Percentiles rank a stretch among this genome's conserved stretches.
phyloP scores from a whole-genome alignment of 257 asterid genomes.

The Parsonsia alboflavescens region DNA sequence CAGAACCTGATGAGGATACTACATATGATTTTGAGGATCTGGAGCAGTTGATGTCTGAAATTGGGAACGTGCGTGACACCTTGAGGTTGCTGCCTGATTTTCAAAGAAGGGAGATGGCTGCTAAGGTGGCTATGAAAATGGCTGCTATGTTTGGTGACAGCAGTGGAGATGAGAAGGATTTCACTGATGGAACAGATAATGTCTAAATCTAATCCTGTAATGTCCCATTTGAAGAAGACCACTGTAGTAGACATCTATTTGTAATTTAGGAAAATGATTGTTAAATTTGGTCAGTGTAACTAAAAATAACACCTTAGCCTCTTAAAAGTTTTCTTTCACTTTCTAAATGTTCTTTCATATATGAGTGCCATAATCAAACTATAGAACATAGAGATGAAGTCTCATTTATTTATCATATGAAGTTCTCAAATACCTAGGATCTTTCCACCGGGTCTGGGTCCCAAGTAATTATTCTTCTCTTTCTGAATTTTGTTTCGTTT shows the following conservation, averaged over 20 bases:
- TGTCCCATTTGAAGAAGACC: background rate
- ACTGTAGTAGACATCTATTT: background rate
- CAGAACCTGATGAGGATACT: conserved; percentile 41
- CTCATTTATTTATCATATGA: background rate
- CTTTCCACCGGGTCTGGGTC: background rate
- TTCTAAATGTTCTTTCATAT: background rate
- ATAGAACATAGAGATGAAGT: background rate
- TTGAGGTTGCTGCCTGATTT: conserved; percentile 89
- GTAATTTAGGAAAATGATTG: background rate
- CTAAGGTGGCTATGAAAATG: conserved; percentile 89
- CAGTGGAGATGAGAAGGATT: conserved; percentile 67
- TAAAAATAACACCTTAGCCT: too few relatives aligned
- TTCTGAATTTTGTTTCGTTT: background rate
- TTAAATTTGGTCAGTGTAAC: background rate
- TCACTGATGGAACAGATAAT: conserved; percentile 19
- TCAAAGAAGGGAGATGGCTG: conserved; percentile 97
- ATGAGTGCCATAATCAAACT: background rate
- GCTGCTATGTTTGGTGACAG: conserved; percentile 85
- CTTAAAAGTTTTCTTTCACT: background rate
- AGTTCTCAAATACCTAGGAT: background rate
- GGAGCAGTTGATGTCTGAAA: conserved; percentile 83
- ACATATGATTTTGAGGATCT: conserved; percentile 69
- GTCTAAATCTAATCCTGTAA: background rate
- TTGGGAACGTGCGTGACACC: conserved; percentile 69
- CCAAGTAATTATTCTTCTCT: background rate